These are phyloP conservation scores for Fragaria iinumae DNA, from an alignment of 306 rosid species.

Conservation along the genomic window DNA sequence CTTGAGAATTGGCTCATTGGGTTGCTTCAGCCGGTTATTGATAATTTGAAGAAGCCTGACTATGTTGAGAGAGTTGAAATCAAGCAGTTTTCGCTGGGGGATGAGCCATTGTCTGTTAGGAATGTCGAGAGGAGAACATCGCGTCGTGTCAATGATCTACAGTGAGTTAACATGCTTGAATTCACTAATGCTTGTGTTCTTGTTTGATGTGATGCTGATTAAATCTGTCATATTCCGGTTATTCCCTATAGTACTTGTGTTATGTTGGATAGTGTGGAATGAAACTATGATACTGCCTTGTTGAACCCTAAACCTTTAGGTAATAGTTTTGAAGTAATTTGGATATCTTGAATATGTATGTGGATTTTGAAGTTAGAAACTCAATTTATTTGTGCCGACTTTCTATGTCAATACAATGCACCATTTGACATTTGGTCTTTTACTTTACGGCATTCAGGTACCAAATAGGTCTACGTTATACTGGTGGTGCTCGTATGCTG, in stretches of 20 bases:
- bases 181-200: neutral
- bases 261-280: neutral
- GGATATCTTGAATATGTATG: too few relatives aligned
- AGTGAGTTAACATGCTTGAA: conserved; percentile 48
- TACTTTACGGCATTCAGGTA: conserved; percentile 55
- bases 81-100: conserved; percentile 85
- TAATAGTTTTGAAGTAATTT: too few relatives aligned
- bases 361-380: neutral
- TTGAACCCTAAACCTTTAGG: too few relatives aligned
- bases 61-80: conserved; percentile 95
- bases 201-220: too few relatives aligned
- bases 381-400: neutral
- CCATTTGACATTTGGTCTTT: conserved; percentile 15
- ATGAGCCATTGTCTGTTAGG: conserved; percentile 91
- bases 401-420: neutral
- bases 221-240: too few relatives aligned
- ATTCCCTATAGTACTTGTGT: neutral
- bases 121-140: conserved; percentile 95
- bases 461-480: conserved; percentile 94
- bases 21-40: conserved; percentile 92
- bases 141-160: conserved; percentile 88
- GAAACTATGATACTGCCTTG: too few relatives aligned
- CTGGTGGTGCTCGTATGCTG: conserved; percentile 97
- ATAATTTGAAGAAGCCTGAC: conserved; percentile 84
- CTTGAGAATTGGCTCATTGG: conserved; percentile 95